Evolutionary conservation across 352 stramenopile genomes (phyloP).

Genomic region (Pythium sukuiense): DNA sequence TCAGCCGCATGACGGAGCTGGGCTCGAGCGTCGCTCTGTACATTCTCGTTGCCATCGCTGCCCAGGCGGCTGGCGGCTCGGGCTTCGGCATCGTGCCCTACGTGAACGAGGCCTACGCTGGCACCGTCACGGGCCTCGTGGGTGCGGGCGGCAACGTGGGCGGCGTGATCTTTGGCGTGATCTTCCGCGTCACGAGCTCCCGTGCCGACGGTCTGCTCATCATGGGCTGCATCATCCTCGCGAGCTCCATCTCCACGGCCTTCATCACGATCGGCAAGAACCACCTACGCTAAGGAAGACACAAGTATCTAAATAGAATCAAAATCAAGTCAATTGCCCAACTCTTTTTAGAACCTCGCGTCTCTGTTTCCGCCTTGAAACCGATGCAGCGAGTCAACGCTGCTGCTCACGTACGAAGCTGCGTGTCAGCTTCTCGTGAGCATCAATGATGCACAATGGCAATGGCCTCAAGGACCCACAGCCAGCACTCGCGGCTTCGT

Average conservation of each 20-base stretch:
- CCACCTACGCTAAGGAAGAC: conserved; percentile 16
- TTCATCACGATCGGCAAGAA: conserved; percentile 43
- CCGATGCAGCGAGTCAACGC: neutral
- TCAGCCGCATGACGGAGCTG: conserved; percentile 80
- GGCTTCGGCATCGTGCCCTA: conserved; percentile 76
- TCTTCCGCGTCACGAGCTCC: conserved; percentile 45
- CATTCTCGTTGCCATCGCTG: conserved; percentile 91
- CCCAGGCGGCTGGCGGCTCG: conserved; percentile 80
- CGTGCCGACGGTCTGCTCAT: conserved; percentile 48
- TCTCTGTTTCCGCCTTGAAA: neutral
- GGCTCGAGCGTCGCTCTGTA: conserved; percentile 79
- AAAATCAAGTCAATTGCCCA: neutral
- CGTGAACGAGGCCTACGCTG: conserved; percentile 63
- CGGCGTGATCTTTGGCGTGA: conserved; percentile 67
- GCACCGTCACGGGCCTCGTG: conserved; percentile 64
- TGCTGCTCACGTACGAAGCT: neutral
- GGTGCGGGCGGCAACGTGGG: conserved; percentile 69
- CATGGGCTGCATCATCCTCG: conserved; percentile 61
- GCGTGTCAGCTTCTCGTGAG: neutral
- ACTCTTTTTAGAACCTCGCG: neutral
- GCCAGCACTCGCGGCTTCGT: neutral
- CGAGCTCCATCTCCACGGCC: conserved; percentile 43
- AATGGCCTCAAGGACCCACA: neutral
- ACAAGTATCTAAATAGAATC: neutral
- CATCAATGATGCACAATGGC: neutral